phyloP scores from a whole-genome alignment of 2,329 filamentous ascomycete species.

The Cadophora gregata region DNA sequence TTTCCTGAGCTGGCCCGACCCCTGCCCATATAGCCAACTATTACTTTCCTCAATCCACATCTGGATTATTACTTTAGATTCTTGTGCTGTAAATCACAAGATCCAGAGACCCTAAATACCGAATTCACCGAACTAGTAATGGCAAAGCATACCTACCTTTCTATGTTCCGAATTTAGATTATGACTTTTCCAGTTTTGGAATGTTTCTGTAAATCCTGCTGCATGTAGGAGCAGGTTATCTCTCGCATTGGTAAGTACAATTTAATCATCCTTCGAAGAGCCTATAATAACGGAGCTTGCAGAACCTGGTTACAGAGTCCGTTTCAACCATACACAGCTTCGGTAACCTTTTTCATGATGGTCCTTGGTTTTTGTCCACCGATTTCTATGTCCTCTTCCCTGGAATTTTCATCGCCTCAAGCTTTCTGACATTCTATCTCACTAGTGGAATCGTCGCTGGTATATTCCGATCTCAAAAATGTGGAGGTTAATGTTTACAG shows the following conservation, averaged over 20 bases:
- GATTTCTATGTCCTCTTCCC: conserved; percentile 79
- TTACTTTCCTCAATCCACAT: no score
- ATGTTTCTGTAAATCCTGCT: conserved; percentile 56
- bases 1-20: no score
- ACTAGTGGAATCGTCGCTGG: conserved; percentile 23
- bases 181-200: conserved; percentile 61
- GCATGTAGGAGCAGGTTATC: conserved; percentile 57
- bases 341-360: conserved; percentile 47
- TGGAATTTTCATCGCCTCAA: conserved; percentile 63
- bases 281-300: background rate
- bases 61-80: no score
- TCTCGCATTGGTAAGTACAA: conserved; percentile 41
- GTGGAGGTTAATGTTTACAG: background rate
- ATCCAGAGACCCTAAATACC: no score
- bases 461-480: background rate
- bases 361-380: conserved; percentile 25
- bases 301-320: conserved; percentile 55
- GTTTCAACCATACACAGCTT: conserved; percentile 69
- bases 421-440: conserved; percentile 71
- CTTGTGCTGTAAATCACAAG: no score
- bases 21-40: no score
- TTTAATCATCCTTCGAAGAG: background rate
- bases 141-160: no score
- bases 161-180: no score
- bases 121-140: no score